Base-by-base conservation (phyloP, 257 asterid genomes). In the Scutellaria baicalensis region DNA sequence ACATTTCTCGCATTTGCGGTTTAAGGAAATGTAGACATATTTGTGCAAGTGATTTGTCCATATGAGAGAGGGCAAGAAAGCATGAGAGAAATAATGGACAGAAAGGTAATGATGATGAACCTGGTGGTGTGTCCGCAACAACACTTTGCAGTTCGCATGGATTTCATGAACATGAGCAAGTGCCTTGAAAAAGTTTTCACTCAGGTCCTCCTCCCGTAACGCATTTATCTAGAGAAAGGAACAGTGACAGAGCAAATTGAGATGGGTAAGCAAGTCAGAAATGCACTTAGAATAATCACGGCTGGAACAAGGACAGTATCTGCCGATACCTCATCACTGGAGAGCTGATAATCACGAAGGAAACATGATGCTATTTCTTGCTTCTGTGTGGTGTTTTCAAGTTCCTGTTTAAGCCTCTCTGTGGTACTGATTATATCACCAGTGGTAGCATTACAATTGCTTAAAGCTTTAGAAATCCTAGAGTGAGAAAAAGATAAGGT, bases 131-230 rank as follows among this genome's bases (percentile, higher is more conserved):
- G 97, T 93, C 83, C 99, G 84, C 52, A 91, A 77, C 76, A 93
- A 84, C 48, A 93, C 89, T 89, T 93, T 93, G 84, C 99, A 93
- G 73, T 93, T 93, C 71, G 90, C 87, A 84, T 93, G 99, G 33
- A 93, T 93, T 80, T 91, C 97, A 78, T 93, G 99, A 76, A 93
- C 99, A 82, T 93, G 99, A 82, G 96, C 88, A 76, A 93, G 97
- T 52, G 99, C 97, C 86, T 89, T 91, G 81, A 91, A 93, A 78
- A 93, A 91, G 73, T 79, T 81, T 38, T 89, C 99, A 63, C 80
- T 84, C 74, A 93, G 84, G 45, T 93, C 96, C 84, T 93, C 97
- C 76, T 91, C 97, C 63, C 96, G 81, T 39, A 93, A 79, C 16
- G 99, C 96, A 79, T 84, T 89, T 81, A 93, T 89, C 97, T 93